Evolutionary conservation across 176 grass and related monocot species (phyloP).

Genomic region (maize (Zea mays)): DNA sequence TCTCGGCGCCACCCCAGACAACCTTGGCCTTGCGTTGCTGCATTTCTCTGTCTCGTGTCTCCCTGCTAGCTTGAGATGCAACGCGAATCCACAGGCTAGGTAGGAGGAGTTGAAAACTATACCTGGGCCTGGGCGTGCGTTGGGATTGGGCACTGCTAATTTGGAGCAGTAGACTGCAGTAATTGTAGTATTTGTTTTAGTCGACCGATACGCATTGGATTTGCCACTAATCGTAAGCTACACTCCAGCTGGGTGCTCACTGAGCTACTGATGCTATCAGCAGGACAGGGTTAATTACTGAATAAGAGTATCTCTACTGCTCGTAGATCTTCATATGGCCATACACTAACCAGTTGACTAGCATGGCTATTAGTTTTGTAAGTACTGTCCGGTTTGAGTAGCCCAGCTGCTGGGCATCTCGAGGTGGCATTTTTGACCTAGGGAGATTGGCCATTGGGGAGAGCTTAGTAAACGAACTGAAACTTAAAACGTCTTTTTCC

Average conservation of each 20-base stretch:
- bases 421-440: conserved; percentile 1
- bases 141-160: background rate
- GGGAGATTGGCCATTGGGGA: background rate
- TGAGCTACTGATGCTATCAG: background rate
- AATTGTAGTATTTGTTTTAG: conserved; percentile 15
- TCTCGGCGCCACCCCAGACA: background rate
- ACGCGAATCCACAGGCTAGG: background rate
- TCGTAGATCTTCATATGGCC: background rate
- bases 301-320: background rate
- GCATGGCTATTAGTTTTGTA: background rate
- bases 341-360: conserved; percentile 6
- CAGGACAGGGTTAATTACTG: conserved; percentile 5
- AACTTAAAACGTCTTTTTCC: background rate
- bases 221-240: background rate
- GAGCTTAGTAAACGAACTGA: background rate
- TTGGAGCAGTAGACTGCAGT: background rate
- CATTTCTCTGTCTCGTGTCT: background rate
- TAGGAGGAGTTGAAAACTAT: background rate
- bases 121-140: background rate
- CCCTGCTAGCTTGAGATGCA: background rate
- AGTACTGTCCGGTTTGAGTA: background rate
- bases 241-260: background rate
- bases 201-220: conserved; percentile 26
- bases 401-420: background rate
- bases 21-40: conserved; percentile 50